phyloP scores from a whole-genome alignment of 2,329 filamentous ascomycete genomes.

The Aspergillus pseudotamarii region DNA sequence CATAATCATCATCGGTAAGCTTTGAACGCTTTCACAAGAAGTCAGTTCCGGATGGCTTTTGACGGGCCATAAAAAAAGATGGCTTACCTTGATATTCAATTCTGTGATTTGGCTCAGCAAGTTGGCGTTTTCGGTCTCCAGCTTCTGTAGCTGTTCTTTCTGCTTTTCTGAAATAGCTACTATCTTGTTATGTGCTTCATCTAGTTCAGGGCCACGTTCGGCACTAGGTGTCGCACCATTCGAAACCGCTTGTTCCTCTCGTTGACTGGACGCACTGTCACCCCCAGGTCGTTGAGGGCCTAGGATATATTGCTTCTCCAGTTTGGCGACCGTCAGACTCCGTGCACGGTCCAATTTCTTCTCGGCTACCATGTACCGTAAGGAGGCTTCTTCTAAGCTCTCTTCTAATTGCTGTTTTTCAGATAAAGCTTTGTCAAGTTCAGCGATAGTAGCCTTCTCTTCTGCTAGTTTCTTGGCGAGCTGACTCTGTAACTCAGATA shows the following conservation, averaged over 20 bases:
- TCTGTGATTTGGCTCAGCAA: conserved; percentile 78
- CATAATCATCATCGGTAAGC: conserved; percentile 88
- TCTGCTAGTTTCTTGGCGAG: conserved; percentile 74
- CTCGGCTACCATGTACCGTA: conserved; percentile 92
- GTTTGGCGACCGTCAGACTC: conserved; percentile 84
- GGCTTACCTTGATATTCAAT: conserved; percentile 60
- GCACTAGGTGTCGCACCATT: conserved; percentile 59
- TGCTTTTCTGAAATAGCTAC: conserved; percentile 76
- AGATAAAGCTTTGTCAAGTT: conserved; percentile 71
- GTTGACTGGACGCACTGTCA: conserved; percentile 51
- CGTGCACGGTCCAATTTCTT: conserved; percentile 89
- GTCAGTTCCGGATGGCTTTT: conserved; percentile 7
- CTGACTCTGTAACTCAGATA: conserved; percentile 72
- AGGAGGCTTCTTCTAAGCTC: conserved; percentile 82
- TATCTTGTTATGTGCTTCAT: conserved; percentile 76
- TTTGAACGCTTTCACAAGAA: conserved; percentile 58
- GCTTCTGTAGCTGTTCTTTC: conserved; percentile 81
- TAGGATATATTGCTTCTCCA: conserved; percentile 85
- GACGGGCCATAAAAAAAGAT: background rate
- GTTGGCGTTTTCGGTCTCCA: conserved; percentile 74
- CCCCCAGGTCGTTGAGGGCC: conserved; percentile 58
- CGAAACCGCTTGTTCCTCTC: conserved; percentile 55
- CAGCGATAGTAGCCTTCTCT: conserved; percentile 78
- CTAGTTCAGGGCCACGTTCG: conserved; percentile 66
- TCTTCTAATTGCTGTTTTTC: conserved; percentile 87